A percentile compares a stretch with the other conserved stretches of the same genome.
Evolutionary conservation across 305 asterid genomes (phyloP).

Genomic region (Solanum hybrid): DNA sequence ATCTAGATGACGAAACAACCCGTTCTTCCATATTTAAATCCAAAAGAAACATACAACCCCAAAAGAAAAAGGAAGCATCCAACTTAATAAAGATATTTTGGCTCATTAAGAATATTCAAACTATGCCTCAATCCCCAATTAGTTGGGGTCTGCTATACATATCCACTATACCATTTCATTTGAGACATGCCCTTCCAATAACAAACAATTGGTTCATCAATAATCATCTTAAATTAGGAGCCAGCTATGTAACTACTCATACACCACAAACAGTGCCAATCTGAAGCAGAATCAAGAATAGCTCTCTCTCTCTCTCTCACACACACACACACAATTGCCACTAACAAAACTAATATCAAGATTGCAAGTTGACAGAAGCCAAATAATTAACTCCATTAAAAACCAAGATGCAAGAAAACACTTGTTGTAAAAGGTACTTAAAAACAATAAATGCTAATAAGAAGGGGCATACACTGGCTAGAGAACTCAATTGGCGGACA

Average conservation of each 20-base stretch:
- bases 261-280: background rate
- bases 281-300: background rate
- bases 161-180: background rate
- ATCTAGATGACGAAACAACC: background rate
- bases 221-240: background rate
- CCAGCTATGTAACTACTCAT: background rate
- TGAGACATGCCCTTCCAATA: background rate
- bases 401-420: background rate
- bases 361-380: background rate
- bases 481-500: constrained; percentile 70
- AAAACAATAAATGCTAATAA: background rate
- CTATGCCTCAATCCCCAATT: background rate
- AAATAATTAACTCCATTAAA: background rate
- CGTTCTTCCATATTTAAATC: background rate
- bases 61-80: background rate
- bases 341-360: background rate
- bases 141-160: background rate
- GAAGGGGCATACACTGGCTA: constrained; percentile 64
- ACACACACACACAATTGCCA: background rate
- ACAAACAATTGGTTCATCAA: background rate
- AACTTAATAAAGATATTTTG: background rate
- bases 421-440: background rate
- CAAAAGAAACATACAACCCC: background rate
- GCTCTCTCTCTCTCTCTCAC: background rate
- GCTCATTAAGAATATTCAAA: background rate